Conservation (phyloP, 345 rosid species). For the Populus euphratica region DNA sequence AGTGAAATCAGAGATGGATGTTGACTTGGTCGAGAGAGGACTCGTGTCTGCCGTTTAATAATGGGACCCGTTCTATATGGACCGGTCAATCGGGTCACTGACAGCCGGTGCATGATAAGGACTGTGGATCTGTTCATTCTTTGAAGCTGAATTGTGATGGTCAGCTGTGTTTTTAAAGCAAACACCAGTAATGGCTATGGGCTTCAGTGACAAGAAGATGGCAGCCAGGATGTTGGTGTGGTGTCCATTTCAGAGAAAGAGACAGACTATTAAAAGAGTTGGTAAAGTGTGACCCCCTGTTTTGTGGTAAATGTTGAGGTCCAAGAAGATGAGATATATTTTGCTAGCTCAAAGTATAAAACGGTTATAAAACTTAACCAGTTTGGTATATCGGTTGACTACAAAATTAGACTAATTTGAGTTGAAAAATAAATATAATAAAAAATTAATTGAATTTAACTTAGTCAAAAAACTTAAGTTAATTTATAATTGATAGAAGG, state of each 20-base stretch:
- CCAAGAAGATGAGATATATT: neutral
- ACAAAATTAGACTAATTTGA: too few species aligned
- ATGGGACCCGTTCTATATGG: neutral
- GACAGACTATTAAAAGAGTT: neutral
- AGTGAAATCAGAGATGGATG: too few species aligned
- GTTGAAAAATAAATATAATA: too few species aligned
- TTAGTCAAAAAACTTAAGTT: too few species aligned
- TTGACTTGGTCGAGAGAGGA: neutral
- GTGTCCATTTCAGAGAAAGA: neutral
- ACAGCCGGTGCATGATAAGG: neutral
- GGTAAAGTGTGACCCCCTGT: neutral
- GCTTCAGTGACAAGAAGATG: neutral
- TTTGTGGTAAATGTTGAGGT: neutral
- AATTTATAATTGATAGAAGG: too few species aligned
- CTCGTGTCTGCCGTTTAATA: neutral
- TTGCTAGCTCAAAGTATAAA: neutral
- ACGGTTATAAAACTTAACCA: neutral
- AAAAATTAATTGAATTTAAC: too few species aligned
- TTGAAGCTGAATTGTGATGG: neutral
- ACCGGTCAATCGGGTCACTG: slow-evolving; percentile 1
- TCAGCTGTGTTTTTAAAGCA: neutral
- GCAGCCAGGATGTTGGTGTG: neutral
- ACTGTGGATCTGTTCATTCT: neutral
- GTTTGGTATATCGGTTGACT: too few species aligned
- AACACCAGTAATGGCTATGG: neutral